phyloP scores from a whole-genome alignment of 225 moss, liverwort and hornwort species.

The Marchantia paleacea region DNA sequence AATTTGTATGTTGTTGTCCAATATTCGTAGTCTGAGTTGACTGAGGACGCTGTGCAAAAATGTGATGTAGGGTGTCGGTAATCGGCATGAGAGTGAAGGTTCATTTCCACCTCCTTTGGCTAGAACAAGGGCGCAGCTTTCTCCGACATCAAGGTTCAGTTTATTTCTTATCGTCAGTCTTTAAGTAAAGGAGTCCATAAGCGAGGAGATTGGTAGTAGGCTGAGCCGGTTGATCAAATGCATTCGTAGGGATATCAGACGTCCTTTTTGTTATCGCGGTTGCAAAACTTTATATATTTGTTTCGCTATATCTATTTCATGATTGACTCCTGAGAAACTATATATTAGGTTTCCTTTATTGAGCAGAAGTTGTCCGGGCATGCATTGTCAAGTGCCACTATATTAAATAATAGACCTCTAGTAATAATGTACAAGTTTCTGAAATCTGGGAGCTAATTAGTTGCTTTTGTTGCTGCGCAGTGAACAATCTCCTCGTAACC shows the following conservation, averaged over 20 bases:
- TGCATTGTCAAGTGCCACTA: no score
- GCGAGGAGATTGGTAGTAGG: not conserved
- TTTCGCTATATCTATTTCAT: no score
- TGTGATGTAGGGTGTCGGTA: slow-evolving; percentile 26
- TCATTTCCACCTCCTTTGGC: slow-evolving; percentile 27
- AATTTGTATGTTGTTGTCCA: no score
- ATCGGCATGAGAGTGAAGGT: slow-evolving; percentile 39
- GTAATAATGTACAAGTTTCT: no score
- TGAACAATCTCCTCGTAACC: slow-evolving; percentile 62
- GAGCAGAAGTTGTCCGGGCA: no score
- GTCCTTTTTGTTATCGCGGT: no score
- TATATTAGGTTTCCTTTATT: no score
- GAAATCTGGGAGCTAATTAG: not conserved
- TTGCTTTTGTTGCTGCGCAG: slow-evolving; percentile 42
- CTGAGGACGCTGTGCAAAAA: slow-evolving; percentile 8
- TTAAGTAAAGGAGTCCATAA: not conserved
- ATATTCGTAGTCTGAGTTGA: not conserved
- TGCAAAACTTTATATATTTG: no score
- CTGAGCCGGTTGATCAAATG: no score
- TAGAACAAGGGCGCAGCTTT: slow-evolving; percentile 36
- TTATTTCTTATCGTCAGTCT: not conserved
- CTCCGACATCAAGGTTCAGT: slow-evolving; percentile 37
- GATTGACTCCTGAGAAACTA: no score
- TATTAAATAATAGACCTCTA: no score
- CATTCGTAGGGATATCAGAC: no score